These are phyloP conservation scores for Candida ipomoeae DNA, from an alignment of 805 yeast genomes.

Conservation along the genomic window DNA sequence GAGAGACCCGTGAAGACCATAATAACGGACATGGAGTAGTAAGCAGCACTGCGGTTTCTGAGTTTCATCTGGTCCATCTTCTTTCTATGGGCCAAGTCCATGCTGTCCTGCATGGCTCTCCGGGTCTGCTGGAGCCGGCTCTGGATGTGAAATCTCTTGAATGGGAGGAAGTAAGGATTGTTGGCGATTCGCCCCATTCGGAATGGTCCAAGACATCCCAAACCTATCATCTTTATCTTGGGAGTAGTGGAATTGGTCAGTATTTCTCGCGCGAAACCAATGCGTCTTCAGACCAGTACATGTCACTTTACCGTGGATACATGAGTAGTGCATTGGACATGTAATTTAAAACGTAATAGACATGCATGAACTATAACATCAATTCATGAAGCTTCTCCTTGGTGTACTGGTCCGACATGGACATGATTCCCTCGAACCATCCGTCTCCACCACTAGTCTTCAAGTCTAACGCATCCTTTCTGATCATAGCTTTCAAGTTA, in stretches of 20 bases:
- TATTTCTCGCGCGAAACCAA: background rate
- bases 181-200: background rate
- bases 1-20: constrained; percentile 70
- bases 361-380: background rate
- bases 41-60: constrained; percentile 53
- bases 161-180: background rate
- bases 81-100: constrained; percentile 13
- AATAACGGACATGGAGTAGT: constrained; percentile 65
- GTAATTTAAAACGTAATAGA: background rate
- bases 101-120: constrained; percentile 3
- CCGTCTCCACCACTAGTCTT: constrained; percentile 20
- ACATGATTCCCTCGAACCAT: constrained; percentile 34
- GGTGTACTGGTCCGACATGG: constrained; percentile 34
- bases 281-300: background rate
- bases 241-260: background rate
- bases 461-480: constrained; percentile 24
- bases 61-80: constrained; percentile 27
- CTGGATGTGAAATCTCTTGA: background rate
- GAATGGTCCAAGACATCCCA: background rate
- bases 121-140: constrained; percentile 1
- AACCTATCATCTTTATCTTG: background rate
- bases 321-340: too few relatives aligned
- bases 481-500: constrained; percentile 44
- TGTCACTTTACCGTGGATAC: background rate
- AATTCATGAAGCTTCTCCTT: constrained; percentile 27